Percentiles rank a stretch among this genome's conserved stretches.
phyloP scores from a whole-genome alignment of 192 early-diverging fungal genomes.

The Lunasporangiospora selenospora region DNA sequence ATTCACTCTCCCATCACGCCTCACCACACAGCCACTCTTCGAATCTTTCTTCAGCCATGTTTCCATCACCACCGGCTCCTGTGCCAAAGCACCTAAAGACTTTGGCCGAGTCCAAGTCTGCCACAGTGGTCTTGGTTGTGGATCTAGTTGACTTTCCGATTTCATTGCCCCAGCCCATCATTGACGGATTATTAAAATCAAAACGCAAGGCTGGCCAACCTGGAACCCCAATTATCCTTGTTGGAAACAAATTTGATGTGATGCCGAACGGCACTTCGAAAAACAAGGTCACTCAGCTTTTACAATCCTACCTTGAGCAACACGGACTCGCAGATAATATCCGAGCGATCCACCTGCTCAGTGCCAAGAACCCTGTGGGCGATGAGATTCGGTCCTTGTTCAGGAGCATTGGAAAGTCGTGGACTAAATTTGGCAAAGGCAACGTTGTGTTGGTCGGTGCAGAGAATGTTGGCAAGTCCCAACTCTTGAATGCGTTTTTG shows the following conservation, averaged over 20 bases:
- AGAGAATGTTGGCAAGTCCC: conserved; percentile 42
- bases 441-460: conserved; percentile 42
- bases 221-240: conserved; percentile 23
- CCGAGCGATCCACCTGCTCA: conserved; percentile 32
- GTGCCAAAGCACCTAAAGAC: conserved; percentile 36
- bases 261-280: conserved; percentile 29
- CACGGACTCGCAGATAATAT: conserved; percentile 12
- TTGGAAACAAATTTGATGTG: conserved; percentile 47
- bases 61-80: conserved; percentile 30
- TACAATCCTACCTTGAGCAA: conserved; percentile 13
- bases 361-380: conserved; percentile 39
- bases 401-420: conserved; percentile 19
- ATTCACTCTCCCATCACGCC: conserved; percentile 33
- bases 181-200: conserved; percentile 20
- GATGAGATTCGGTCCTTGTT: conserved; percentile 36
- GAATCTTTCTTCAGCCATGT: conserved; percentile 3
- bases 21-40: conserved; percentile 23
- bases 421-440: conserved; percentile 21
- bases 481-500: conserved; percentile 39
- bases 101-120: conserved; percentile 25
- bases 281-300: conserved; percentile 7
- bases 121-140: conserved; percentile 35
- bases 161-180: conserved; percentile 25
- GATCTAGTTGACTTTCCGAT: conserved; percentile 42
- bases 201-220: conserved; percentile 8